Evolutionary conservation across 257 asterid genomes (phyloP).

Genomic region (Solanum sejunctum): DNA sequence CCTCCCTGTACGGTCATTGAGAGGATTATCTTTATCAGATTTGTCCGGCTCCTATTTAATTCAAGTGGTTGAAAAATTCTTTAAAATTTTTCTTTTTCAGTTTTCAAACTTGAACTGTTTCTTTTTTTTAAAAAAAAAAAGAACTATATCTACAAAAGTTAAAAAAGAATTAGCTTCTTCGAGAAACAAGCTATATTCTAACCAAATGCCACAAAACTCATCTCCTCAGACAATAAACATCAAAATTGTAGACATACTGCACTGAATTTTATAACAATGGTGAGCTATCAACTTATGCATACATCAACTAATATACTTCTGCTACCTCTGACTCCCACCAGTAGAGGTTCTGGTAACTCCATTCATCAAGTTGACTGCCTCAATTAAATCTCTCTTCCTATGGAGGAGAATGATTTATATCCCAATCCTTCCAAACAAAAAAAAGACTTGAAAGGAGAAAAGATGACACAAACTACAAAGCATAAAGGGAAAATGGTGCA

Average conservation of each 20-base stretch:
- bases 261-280: neutral
- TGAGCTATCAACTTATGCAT: neutral
- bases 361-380: neutral
- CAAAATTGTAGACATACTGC: too few species aligned
- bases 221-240: neutral
- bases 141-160: neutral
- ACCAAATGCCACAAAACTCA: neutral
- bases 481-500: neutral
- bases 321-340: neutral
- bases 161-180: neutral
- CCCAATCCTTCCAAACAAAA: neutral
- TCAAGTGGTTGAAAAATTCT: neutral
- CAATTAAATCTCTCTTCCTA: neutral
- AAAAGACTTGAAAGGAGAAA: neutral
- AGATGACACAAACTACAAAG: neutral
- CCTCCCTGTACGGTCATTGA: too few species aligned
- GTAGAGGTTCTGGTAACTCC: neutral
- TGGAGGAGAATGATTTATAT: too few species aligned
- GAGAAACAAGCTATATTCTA: neutral
- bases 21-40: neutral
- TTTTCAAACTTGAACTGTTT: neutral
- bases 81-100: neutral
- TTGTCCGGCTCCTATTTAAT: neutral
- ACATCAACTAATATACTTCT: neutral
- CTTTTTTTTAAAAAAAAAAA: too few species aligned